Conservation (phyloP, 495 filamentous ascomycete species). For the Talaromyces borbonicus region DNA sequence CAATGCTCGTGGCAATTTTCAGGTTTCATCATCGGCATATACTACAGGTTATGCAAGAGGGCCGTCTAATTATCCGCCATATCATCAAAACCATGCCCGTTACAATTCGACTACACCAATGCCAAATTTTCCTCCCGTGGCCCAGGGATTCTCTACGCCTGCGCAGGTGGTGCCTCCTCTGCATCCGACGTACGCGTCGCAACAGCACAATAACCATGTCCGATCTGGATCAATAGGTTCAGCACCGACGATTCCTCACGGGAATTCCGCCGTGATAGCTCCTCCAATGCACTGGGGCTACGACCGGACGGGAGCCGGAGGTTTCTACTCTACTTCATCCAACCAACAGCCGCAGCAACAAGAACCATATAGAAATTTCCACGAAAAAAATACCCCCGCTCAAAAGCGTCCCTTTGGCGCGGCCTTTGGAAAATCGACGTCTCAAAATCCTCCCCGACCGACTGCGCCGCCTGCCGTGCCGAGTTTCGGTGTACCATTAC, state of each 20-base stretch:
- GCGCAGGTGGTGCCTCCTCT: not conserved
- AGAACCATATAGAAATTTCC: slow-evolving; percentile 18
- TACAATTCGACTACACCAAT: not conserved
- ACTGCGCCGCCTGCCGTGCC: slow-evolving; percentile 49
- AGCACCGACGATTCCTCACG: not conserved
- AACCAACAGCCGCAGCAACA: slow-evolving; percentile 11
- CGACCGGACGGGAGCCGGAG: slow-evolving; percentile 27
- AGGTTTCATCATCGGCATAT: no score
- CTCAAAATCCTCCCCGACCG: slow-evolving; percentile 25
- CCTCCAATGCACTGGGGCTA: slow-evolving; percentile 50
- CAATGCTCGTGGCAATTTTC: not conserved
- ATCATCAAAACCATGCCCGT: not conserved
- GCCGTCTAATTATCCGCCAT: not conserved
- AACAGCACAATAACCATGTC: slow-evolving; percentile 23
- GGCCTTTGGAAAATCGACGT: slow-evolving; percentile 32
- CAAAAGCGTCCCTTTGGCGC: slow-evolving; percentile 34
- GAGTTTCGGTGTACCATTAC: slow-evolving; percentile 50
- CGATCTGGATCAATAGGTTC: no score
- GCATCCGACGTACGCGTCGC: slow-evolving; percentile 6
- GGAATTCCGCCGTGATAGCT: slow-evolving; percentile 36
- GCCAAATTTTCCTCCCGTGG: not conserved
- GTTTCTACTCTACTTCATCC: slow-evolving; percentile 9
- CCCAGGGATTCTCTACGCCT: not conserved
- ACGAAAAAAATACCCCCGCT: slow-evolving; percentile 15
- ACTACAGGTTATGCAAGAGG: not conserved